These are phyloP conservation scores for Peronospora belbahrii DNA, from an alignment of 352 stramenopile genomes.

Conservation along the genomic window DNA sequence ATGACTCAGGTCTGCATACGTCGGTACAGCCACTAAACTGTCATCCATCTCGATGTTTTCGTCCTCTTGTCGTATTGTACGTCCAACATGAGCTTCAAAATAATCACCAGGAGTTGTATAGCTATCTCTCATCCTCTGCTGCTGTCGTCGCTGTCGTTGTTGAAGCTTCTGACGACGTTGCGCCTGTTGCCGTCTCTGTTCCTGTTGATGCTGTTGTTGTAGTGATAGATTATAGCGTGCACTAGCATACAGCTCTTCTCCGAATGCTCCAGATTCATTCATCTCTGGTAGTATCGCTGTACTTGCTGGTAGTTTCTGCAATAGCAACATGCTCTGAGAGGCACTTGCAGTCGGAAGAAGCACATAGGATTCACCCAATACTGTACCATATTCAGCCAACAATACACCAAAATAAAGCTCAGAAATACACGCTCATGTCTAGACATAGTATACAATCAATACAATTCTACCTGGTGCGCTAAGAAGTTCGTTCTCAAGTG, in stretches of 20 bases:
- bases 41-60: constrained; percentile 32
- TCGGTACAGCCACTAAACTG: constrained; percentile 54
- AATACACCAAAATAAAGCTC: constrained; percentile 2
- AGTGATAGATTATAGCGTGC: constrained; percentile 41
- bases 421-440: background rate
- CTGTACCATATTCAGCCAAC: constrained; percentile 4
- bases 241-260: constrained; percentile 33
- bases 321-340: constrained; percentile 45
- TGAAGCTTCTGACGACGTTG: constrained; percentile 20
- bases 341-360: constrained; percentile 59
- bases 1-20: constrained; percentile 66
- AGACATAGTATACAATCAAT: background rate
- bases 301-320: constrained; percentile 28
- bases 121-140: constrained; percentile 24
- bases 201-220: constrained; percentile 31
- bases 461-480: constrained; percentile 24
- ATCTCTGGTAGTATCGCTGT: constrained; percentile 16
- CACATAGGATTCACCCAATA: constrained; percentile 68
- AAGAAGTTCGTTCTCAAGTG: constrained; percentile 33
- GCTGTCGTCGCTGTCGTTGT: constrained; percentile 18
- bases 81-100: constrained; percentile 19
- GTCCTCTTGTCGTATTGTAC: constrained; percentile 13
- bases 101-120: constrained; percentile 15
- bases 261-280: constrained; percentile 25
- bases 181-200: constrained; percentile 22